These are phyloP conservation scores for Thielaviopsis ethacetica DNA, from an alignment of 2,329 filamentous ascomycete genomes.

Conservation along the genomic window DNA sequence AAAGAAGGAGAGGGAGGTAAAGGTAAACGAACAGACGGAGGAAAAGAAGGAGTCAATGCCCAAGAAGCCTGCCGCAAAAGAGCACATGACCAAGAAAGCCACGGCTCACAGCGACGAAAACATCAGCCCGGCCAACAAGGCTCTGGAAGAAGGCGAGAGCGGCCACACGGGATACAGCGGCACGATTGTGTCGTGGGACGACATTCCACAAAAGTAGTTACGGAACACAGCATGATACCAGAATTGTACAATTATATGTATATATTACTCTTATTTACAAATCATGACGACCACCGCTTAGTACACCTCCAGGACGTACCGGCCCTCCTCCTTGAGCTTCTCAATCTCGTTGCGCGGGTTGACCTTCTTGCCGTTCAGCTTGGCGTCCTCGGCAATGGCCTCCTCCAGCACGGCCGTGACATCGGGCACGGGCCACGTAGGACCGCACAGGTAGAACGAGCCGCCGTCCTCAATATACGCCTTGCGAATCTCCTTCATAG, in stretches of 20 bases:
- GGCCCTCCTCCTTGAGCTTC: slow-evolving; percentile 81
- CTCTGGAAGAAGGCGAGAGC: slow-evolving; percentile 5
- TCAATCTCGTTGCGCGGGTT: slow-evolving; percentile 87
- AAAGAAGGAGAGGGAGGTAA: not conserved
- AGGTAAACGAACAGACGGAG: not conserved
- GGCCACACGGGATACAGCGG: slow-evolving; percentile 19
- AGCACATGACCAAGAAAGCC: slow-evolving; percentile 13
- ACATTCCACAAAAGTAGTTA: slow-evolving; percentile 15
- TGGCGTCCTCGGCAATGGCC: slow-evolving; percentile 65
- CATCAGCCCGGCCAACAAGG: slow-evolving; percentile 11
- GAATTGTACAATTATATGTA: not conserved
- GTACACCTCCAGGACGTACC: slow-evolving; percentile 96
- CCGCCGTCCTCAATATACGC: slow-evolving; percentile 80
- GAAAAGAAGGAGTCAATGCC: not conserved
- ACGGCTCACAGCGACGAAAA: slow-evolving; percentile 20
- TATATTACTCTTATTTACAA: not conserved
- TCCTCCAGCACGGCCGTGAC: slow-evolving; percentile 89
- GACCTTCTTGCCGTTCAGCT: slow-evolving; percentile 57
- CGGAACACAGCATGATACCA: not conserved
- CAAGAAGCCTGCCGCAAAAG: not conserved
- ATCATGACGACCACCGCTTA: slow-evolving; percentile 31
- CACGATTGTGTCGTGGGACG: slow-evolving; percentile 23
- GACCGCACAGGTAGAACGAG: slow-evolving; percentile 91
- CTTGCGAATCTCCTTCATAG: slow-evolving; percentile 62
- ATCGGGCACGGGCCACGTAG: slow-evolving; percentile 96